phyloP scores from a whole-genome alignment of 352 stramenopile species.

The Elongisporangium anandrum region DNA sequence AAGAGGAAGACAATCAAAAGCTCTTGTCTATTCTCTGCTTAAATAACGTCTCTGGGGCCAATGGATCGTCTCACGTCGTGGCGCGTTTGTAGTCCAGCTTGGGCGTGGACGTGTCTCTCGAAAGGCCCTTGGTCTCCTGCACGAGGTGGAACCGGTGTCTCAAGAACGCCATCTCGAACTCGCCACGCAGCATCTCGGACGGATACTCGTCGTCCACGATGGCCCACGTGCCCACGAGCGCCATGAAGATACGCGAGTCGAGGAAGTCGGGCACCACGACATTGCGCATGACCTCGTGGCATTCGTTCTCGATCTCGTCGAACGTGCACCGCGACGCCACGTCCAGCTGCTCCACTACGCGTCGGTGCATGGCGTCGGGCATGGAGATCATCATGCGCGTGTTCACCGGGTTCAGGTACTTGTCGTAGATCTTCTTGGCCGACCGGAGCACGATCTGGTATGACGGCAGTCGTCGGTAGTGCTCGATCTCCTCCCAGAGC shows the following conservation, averaged over 20 bases:
- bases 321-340: constrained; percentile 64
- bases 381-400: constrained; percentile 50
- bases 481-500: constrained; percentile 83
- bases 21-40: background rate
- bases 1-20: background rate
- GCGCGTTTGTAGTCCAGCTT: constrained; percentile 20
- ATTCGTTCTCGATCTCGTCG: constrained; percentile 72
- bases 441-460: constrained; percentile 83
- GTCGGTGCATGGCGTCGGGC: constrained; percentile 33
- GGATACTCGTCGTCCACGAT: constrained; percentile 71
- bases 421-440: constrained; percentile 84
- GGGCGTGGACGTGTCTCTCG: constrained; percentile 46
- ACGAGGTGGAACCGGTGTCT: constrained; percentile 77
- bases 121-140: constrained; percentile 61
- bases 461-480: constrained; percentile 69
- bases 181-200: constrained; percentile 66
- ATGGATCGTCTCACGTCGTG: no score
- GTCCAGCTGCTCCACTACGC: constrained; percentile 55
- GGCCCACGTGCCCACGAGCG: constrained; percentile 72
- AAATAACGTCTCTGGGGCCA: background rate
- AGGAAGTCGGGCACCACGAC: constrained; percentile 75
- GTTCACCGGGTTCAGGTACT: constrained; percentile 71
- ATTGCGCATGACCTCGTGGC: constrained; percentile 71
- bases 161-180: constrained; percentile 82
- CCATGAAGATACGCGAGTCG: constrained; percentile 84